Evolutionary conservation across 2,329 filamentous ascomycete genomes (phyloP).

Genomic region (Calonectria pseudoturangicola): DNA sequence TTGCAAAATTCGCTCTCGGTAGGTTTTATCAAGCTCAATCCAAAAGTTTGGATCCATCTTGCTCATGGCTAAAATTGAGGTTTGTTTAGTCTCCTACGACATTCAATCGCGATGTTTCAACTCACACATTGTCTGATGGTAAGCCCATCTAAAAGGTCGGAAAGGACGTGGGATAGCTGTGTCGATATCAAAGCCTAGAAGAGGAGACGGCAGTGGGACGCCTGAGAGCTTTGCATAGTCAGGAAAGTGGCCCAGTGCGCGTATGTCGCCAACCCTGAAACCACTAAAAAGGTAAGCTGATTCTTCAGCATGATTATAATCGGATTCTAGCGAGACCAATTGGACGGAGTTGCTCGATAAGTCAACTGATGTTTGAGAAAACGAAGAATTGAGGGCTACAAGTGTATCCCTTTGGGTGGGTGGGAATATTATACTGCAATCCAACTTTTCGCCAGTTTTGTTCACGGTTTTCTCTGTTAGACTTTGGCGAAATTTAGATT

Average conservation of each 20-base stretch:
- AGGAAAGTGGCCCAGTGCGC: constrained; percentile 83
- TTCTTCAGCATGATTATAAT: background rate
- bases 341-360: background rate
- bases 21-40: constrained; percentile 88
- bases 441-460: background rate
- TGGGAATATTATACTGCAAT: background rate
- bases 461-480: background rate
- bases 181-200: constrained; percentile 79
- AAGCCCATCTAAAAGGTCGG: constrained; percentile 87
- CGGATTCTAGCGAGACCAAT: background rate
- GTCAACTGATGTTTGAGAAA: background rate
- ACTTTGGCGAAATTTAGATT: background rate
- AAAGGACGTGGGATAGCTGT: constrained; percentile 84
- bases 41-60: constrained; percentile 90
- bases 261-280: constrained; percentile 82
- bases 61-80: constrained; percentile 74
- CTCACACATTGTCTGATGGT: constrained; percentile 93
- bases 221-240: constrained; percentile 85
- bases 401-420: background rate
- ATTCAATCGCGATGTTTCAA: background rate
- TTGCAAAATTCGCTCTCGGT: constrained; percentile 79
- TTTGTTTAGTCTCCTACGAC: constrained; percentile 55
- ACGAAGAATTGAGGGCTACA: background rate
- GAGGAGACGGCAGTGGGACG: constrained; percentile 80
- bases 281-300: constrained; percentile 76